These are phyloP conservation scores for Pholiota conissans DNA, from an alignment of 768 basidiomycete species.

Conservation along the genomic window DNA sequence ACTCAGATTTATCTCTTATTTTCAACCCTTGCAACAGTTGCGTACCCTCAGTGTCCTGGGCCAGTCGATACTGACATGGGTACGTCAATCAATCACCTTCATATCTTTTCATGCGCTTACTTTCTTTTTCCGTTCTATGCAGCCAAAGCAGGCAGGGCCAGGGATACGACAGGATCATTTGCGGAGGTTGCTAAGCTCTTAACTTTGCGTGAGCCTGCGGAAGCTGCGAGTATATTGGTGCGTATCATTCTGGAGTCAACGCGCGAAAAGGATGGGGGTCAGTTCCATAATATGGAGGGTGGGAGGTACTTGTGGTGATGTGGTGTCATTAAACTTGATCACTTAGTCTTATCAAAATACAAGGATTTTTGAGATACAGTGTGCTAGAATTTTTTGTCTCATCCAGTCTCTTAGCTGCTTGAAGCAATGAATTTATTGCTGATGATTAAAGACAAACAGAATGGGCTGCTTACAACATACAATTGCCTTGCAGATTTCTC, in stretches of 20 bases:
- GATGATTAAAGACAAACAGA: too few relatives aligned
- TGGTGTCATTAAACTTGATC: too few relatives aligned
- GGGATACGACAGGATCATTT: too few relatives aligned
- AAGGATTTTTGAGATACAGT: too few relatives aligned
- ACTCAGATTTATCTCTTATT: neutral
- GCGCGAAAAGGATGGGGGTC: conserved; percentile 7
- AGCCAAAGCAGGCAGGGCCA: too few relatives aligned
- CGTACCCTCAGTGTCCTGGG: conserved; percentile 9
- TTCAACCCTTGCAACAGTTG: neutral
- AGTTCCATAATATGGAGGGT: conserved; percentile 9
- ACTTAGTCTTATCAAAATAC: too few relatives aligned
- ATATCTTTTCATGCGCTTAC: neutral
- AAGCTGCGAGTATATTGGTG: neutral
- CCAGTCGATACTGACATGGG: conserved; percentile 8
- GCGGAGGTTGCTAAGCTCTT: neutral
- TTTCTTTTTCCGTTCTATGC: too few relatives aligned
- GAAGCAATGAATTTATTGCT: too few relatives aligned
- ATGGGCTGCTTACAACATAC: too few relatives aligned
- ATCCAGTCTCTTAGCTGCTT: too few relatives aligned
- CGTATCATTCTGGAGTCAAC: conserved; percentile 5
- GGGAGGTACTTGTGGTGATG: conserved; percentile 3
- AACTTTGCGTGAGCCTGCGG: neutral
- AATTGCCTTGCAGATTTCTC: too few relatives aligned
- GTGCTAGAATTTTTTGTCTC: too few relatives aligned
- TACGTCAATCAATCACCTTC: neutral